Base-by-base conservation (phyloP, 2,329 filamentous ascomycete genomes). In the Stagonosporopsis vannaccii region DNA sequence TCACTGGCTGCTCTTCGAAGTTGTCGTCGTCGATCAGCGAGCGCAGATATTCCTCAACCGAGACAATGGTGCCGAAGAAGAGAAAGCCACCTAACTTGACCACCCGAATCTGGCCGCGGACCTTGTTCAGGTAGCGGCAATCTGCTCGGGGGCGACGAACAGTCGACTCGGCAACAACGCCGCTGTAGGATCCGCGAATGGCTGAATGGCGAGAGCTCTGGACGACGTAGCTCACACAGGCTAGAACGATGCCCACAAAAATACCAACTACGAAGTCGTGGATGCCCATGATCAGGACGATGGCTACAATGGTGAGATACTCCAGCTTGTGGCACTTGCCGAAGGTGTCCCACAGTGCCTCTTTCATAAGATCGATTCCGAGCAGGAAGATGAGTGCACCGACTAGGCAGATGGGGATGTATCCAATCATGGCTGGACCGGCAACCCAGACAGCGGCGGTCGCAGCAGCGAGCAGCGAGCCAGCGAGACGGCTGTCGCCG, bases 11-110 rank as follows among this genome's bases (percentile, higher is more conserved):
- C 62, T 86, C 81, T 23, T 82, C 80, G 71, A 97, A 98, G 2
- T 87, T 85, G 59, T 94, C 88, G 26, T 96, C 92, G 25, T 93
- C 88, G 42, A 98, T 88, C 28, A 98, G 79, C 4, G 83, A 86
- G 20, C 93, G 86, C 59, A 98, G 93, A 61, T 90, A 90, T 60
- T 91, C 90, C 75, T 99, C 95, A 0, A 99, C 94, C 43, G 91
- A 92, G 49, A 97, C 94, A 62, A 99, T 97, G 2, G 93, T 98
- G 15, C 95, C 95, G 66, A 99, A 99, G 81, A 99, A 99, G n/a
- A 99, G 85, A 70, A 94, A 98, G 0, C 95, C 94, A 0, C 90
- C 89, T 15, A 99, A 84, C 75, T 98, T 98, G 69, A 96, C 90
- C 45, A 98, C 88, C 56, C 91, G 90, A 30, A 96, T 95, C 73